phyloP scores from a whole-genome alignment of 2,329 filamentous ascomycete genomes.

The Laburnicola sp. region DNA sequence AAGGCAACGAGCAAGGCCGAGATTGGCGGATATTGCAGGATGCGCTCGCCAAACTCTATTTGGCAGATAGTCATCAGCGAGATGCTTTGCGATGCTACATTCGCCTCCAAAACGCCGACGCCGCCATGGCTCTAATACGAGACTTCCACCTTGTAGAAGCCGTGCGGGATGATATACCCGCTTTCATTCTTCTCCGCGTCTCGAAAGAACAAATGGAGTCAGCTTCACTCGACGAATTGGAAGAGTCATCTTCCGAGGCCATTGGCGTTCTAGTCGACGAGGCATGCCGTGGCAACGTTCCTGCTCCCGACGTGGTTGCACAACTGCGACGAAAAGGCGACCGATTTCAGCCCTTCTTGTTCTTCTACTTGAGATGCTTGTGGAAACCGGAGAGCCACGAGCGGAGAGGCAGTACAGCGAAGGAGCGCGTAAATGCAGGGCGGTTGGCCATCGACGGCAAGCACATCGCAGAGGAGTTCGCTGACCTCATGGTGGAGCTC shows the following conservation, averaged over 20 bases:
- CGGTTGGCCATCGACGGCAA: constrained; percentile 61
- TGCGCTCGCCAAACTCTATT: constrained; percentile 79
- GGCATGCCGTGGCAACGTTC: constrained; percentile 84
- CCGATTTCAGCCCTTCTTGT: constrained; percentile 71
- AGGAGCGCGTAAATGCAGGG: constrained; percentile 45
- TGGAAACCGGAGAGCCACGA: constrained; percentile 75
- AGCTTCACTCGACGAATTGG: constrained; percentile 71
- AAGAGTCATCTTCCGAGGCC: constrained; percentile 78
- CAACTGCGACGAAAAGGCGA: constrained; percentile 70
- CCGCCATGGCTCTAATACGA: constrained; percentile 80
- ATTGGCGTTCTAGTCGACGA: constrained; percentile 87
- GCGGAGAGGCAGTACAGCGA: constrained; percentile 38
- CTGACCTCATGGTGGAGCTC: constrained; percentile 81
- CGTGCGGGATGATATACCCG: constrained; percentile 84
- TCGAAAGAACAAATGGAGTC: constrained; percentile 68
- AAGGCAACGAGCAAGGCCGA: constrained; percentile 70
- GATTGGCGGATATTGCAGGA: constrained; percentile 93
- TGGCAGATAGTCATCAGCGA: constrained; percentile 76
- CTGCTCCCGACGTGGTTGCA: constrained; percentile 72
- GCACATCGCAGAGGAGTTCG: constrained; percentile 79
- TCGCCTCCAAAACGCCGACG: constrained; percentile 85
- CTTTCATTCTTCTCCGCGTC: constrained; percentile 85
- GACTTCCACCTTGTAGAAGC: constrained; percentile 90
- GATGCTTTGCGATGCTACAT: constrained; percentile 91
- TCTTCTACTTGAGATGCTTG: constrained; percentile 85